These are phyloP conservation scores for Hyaloperonospora brassicae DNA, from an alignment of 352 stramenopile species.

Conservation along the genomic window DNA sequence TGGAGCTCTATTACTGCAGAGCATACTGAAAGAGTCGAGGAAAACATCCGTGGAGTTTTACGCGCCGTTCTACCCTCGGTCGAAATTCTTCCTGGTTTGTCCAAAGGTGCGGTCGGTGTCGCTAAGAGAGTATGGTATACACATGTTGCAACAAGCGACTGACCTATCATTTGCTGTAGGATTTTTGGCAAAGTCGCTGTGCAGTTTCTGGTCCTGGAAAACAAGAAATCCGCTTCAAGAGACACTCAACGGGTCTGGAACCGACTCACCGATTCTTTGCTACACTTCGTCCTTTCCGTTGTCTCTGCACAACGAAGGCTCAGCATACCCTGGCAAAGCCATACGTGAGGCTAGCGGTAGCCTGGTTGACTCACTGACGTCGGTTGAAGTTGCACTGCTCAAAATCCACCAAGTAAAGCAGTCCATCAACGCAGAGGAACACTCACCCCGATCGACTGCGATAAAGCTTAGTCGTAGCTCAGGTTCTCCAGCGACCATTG, in stretches of 20 bases:
- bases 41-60: conserved; percentile 26
- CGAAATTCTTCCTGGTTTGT: conserved; percentile 14
- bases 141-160: too few species aligned
- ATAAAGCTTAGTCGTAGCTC: conserved; percentile 12
- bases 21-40: conserved; percentile 24
- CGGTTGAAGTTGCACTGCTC: conserved; percentile 9
- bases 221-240: conserved; percentile 15
- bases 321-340: conserved; percentile 13
- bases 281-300: conserved; percentile 35
- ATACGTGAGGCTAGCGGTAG: background rate
- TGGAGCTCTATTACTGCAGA: conserved; percentile 14
- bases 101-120: conserved; percentile 15
- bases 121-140: too few species aligned
- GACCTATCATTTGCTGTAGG: conserved; percentile 23
- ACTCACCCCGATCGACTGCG: conserved; percentile 6
- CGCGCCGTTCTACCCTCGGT: conserved; percentile 18
- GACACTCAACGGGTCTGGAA: conserved; percentile 2
- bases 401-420: conserved; percentile 7
- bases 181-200: conserved; percentile 39
- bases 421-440: conserved; percentile 1
- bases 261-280: conserved; percentile 13
- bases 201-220: conserved; percentile 23
- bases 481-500: conserved; percentile 7
- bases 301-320: background rate
- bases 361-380: conserved; percentile 4